phyloP scores from a whole-genome alignment of 352 stramenopile genomes.

The Pseudoperonospora humuli region DNA sequence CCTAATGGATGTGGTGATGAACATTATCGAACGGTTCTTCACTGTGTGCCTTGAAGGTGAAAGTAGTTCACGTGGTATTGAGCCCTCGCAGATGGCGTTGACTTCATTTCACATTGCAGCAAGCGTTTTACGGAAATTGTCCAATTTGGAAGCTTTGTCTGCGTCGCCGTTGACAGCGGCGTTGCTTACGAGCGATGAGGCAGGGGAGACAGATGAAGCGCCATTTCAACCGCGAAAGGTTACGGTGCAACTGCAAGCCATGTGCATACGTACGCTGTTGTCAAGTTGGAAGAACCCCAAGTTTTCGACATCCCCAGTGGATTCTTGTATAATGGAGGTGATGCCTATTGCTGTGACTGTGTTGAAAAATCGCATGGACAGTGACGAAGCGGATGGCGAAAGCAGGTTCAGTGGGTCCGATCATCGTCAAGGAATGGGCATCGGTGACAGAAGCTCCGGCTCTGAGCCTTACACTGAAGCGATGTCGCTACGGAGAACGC shows the following conservation, averaged over 20 bases:
- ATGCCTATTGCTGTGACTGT: constrained; percentile 66
- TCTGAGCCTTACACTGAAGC: constrained; percentile 35
- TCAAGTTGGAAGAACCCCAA: constrained; percentile 51
- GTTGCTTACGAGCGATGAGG: constrained; percentile 45
- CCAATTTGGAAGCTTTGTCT: constrained; percentile 59
- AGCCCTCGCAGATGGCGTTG: constrained; percentile 47
- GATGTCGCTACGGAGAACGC: constrained; percentile 32
- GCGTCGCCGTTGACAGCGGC: constrained; percentile 55
- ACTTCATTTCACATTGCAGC: constrained; percentile 63
- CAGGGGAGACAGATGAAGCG: constrained; percentile 16
- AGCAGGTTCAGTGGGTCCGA: constrained; percentile 19
- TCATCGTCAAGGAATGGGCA: constrained; percentile 29
- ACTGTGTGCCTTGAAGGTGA: constrained; percentile 20
- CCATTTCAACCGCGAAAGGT: constrained; percentile 47
- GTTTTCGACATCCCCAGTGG: constrained; percentile 33
- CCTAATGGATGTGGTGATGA: constrained; percentile 48
- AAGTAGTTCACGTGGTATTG: constrained; percentile 1
- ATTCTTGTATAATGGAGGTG: constrained; percentile 51
- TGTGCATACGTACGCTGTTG: constrained; percentile 49
- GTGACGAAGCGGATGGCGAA: constrained; percentile 26
- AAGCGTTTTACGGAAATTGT: constrained; percentile 48
- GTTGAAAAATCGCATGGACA: constrained; percentile 68
- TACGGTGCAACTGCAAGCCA: constrained; percentile 50
- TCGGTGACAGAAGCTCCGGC: constrained; percentile 29
- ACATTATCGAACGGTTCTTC: constrained; percentile 39